Conservation (phyloP, 352 stramenopile genomes). For the Phytophthora tubulina region DNA sequence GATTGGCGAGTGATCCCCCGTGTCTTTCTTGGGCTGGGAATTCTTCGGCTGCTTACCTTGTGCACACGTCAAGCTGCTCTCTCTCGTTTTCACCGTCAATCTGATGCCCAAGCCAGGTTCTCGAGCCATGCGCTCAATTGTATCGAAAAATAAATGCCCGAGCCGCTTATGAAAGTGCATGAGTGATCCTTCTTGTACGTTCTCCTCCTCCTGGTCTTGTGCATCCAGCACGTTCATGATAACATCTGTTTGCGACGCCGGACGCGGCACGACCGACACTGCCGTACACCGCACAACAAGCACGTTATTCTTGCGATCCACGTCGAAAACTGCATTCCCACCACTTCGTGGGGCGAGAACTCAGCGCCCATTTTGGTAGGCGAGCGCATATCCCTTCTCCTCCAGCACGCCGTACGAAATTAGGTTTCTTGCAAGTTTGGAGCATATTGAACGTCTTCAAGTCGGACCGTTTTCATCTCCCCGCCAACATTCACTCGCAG, state of each 20-base stretch:
- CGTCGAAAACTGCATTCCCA: neutral
- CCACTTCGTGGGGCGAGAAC: neutral
- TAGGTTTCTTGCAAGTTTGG: neutral
- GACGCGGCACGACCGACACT: neutral
- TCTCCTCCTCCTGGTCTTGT: neutral
- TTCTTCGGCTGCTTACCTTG: neutral
- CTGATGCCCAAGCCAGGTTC: neutral
- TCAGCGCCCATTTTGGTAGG: neutral
- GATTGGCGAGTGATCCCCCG: neutral
- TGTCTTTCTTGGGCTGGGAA: neutral
- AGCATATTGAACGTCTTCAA: neutral
- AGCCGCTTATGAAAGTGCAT: neutral
- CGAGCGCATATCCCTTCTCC: neutral
- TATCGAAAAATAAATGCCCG: neutral
- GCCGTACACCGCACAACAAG: neutral
- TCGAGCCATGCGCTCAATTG: neutral
- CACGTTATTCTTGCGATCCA: neutral
- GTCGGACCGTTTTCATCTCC: neutral
- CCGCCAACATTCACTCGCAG: neutral
- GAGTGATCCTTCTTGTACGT: neutral
- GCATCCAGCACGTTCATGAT: neutral
- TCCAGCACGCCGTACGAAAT: neutral
- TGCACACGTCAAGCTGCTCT: neutral
- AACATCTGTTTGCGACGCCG: neutral
- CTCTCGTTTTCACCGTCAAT: neutral